phyloP scores from a whole-genome alignment of 2,329 filamentous ascomycete species.

The Pyricularia pennisetigena region DNA sequence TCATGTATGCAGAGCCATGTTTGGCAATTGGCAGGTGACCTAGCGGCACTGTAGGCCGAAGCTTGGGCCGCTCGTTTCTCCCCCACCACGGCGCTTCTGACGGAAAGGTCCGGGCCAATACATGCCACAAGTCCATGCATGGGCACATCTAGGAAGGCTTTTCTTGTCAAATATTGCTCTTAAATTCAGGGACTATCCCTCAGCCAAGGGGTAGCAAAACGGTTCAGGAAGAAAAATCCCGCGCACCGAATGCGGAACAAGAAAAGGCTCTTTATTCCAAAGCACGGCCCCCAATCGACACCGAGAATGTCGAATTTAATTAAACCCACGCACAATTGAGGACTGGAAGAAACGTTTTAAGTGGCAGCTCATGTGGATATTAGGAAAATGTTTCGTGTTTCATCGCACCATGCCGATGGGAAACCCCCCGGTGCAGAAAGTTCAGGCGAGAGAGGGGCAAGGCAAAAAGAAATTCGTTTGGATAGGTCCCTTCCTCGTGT shows the following conservation, averaged over 20 bases:
- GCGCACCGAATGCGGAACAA: not conserved
- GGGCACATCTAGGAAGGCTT: not conserved
- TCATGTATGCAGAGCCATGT: not conserved
- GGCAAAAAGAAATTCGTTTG: not conserved
- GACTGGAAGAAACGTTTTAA: not conserved
- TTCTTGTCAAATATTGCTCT: not conserved
- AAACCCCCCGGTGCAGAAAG: not conserved
- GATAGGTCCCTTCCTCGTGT: slow-evolving; percentile 1
- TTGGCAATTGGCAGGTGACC: not conserved
- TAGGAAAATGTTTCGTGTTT: not conserved
- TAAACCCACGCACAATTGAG: not conserved
- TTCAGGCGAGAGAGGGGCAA: not conserved
- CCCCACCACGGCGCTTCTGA: not conserved
- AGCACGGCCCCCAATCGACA: not conserved
- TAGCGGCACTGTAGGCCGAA: not conserved
- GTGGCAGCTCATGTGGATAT: not conserved
- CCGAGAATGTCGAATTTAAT: not conserved
- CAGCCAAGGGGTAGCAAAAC: not conserved
- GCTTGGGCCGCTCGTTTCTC: too few relatives aligned
- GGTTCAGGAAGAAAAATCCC: not conserved
- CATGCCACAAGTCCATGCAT: not conserved
- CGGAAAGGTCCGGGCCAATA: not conserved
- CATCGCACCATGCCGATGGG: not conserved
- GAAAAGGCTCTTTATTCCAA: not conserved
- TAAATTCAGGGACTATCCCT: not conserved